Percentiles rank a stretch among this genome's conserved stretches.
Conservation (phyloP, 176 grass and related monocot genomes). For the Ananas comosus region DNA sequence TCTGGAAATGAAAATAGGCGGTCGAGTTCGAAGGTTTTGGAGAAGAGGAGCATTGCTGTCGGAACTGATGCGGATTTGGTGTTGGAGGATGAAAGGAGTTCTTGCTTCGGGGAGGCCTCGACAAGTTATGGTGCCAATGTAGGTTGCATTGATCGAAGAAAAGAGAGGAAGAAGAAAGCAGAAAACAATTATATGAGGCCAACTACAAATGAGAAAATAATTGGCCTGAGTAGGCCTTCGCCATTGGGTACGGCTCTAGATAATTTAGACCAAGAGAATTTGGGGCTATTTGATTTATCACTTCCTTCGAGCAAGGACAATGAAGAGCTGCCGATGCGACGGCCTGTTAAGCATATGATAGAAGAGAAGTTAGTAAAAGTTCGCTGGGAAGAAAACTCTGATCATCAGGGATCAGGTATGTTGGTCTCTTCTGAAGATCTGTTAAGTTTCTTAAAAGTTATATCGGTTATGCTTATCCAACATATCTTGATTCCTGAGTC, state of each 20-base stretch:
- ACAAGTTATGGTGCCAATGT: constrained; percentile 37
- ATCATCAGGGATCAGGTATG: constrained; percentile 66
- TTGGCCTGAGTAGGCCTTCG: constrained; percentile 38
- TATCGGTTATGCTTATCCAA: background rate
- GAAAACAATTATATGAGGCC: constrained; percentile 28
- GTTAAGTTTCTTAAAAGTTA: no score
- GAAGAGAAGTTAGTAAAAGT: constrained; percentile 84
- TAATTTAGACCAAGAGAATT: constrained; percentile 22
- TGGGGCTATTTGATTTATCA: constrained; percentile 51
- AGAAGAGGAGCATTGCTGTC: constrained; percentile 50
- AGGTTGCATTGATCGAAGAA: constrained; percentile 36
- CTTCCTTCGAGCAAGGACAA: constrained; percentile 40
- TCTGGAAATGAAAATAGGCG: constrained; percentile 50
- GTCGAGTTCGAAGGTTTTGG: constrained; percentile 7
- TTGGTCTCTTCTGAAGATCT: no score
- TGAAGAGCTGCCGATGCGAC: constrained; percentile 64
- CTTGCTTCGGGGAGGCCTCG: constrained; percentile 41
- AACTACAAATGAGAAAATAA: constrained; percentile 35
- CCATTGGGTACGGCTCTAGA: constrained; percentile 31
- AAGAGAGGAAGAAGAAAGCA: constrained; percentile 41
- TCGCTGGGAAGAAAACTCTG: constrained; percentile 63
- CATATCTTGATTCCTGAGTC: background rate
- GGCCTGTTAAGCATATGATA: constrained; percentile 75
- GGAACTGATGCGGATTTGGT: constrained; percentile 34
- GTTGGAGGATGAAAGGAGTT: constrained; percentile 29